Evolutionary conservation across 257 asterid species (phyloP).

Genomic region (Datura wrightii): DNA sequence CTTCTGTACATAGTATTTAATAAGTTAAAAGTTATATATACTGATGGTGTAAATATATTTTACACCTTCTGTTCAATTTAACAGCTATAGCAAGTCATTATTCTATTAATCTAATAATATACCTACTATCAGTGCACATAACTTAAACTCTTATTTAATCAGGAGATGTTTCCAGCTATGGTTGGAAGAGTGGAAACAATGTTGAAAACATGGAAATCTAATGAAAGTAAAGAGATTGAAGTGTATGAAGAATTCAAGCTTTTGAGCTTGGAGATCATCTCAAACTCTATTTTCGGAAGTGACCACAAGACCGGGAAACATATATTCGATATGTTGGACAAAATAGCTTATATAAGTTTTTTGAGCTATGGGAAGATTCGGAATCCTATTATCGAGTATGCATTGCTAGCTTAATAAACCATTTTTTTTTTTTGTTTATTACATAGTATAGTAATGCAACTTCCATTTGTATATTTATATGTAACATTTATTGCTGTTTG

Average conservation of each 20-base stretch:
- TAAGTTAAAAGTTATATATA: too few relatives aligned
- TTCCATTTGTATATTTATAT: too few relatives aligned
- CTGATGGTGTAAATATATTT: too few relatives aligned
- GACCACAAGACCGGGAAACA: constrained; percentile 60
- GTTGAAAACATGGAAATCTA: constrained; percentile 58
- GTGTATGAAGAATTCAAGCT: constrained; percentile 58
- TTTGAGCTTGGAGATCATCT: constrained; percentile 59
- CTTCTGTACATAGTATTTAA: background rate
- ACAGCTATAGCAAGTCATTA: too few relatives aligned
- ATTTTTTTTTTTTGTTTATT: too few relatives aligned
- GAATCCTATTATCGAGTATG: constrained; percentile 56
- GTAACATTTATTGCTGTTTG: background rate
- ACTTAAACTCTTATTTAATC: background rate
- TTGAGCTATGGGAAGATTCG: constrained; percentile 46
- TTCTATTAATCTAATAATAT: too few relatives aligned
- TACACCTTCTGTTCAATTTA: too few relatives aligned
- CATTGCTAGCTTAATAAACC: background rate
- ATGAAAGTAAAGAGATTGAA: constrained; percentile 58
- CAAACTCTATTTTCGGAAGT: constrained; percentile 71
- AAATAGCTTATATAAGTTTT: constrained; percentile 44
- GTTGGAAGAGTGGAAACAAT: constrained; percentile 52
- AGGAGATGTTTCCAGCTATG: constrained; percentile 66
- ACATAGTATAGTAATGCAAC: too few relatives aligned
- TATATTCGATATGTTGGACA: constrained; percentile 62
- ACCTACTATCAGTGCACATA: background rate